Evolutionary conservation across 2,329 filamentous ascomycete species (phyloP), one percentile per base, ranked within the genome.

Genomic region (Xylaria multiplex): DNA sequence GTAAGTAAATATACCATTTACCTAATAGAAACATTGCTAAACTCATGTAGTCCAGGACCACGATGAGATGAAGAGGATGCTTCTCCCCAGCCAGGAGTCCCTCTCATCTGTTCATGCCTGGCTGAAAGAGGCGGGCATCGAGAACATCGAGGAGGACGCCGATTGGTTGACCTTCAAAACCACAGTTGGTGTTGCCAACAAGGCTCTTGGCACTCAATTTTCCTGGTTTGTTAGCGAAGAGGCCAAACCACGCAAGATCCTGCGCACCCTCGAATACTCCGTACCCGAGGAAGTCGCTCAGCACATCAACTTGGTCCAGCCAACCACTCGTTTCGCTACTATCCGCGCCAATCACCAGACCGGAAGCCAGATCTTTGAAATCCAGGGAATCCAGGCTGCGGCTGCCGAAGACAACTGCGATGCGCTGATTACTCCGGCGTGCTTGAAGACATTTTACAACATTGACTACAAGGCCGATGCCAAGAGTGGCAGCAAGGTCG

Each of bases 51-150:
- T 71, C 66, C 63, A 70, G 66, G 49, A 46, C 43, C 68, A 71
- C n/a, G 69, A 71, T 61, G 69, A 71, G 68, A 70, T 71, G 68
- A 71, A 71, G 66, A 62, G 68, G 35, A 71, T 71, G 69, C 68
- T 71, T 37, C 68, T 71, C 42, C 69, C 69, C 8, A 64, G 68
- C 53, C 27, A 65, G 46, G 68, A 70, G 52, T 69, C 69, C 45
- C 66, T 71, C 55, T 59, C 63, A 4, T 69, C 69, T 2, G 68
- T 71, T 43, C 59, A 67, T 49, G 14, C 69, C 48, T 71, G 69
- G 69, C 68, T 71, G 37, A 46, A 32, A 27, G 53, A 59, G 13
- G 68, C 68, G 2, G 69, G 69, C 22, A 55, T 71, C 42, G 64
- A 69, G 59, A 46, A 49, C 13, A 45, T 71, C 11, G 48, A 70